A percentile compares a stretch with the other conserved stretches of the same genome.
These are phyloP conservation scores for Cylindricascospora bacillispora DNA, from an alignment of 1,139 yeast species.

Conservation along the genomic window DNA sequence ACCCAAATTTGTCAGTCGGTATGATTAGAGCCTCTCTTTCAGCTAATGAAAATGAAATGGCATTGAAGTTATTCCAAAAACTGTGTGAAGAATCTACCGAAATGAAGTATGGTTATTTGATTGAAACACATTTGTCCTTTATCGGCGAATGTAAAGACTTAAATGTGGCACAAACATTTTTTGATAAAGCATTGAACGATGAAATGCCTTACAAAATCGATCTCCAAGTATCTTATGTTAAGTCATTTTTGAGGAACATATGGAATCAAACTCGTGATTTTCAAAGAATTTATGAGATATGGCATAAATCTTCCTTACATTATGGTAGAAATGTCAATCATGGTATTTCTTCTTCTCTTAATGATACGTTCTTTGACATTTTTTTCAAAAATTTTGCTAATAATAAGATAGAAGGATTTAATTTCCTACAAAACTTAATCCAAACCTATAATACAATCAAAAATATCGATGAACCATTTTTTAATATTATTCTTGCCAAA, in stretches of 20 bases:
- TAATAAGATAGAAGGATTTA: slow-evolving; percentile 44
- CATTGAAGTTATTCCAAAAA: slow-evolving; percentile 36
- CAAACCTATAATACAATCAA: slow-evolving; percentile 43
- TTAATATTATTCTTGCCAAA: slow-evolving; percentile 64
- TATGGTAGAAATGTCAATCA: slow-evolving; percentile 55
- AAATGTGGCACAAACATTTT: slow-evolving; percentile 58
- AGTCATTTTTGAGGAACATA: slow-evolving; percentile 51
- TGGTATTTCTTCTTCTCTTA: slow-evolving; percentile 51
- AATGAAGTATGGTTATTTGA: slow-evolving; percentile 33
- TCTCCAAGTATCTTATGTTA: slow-evolving; percentile 66
- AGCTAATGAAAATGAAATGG: slow-evolving; percentile 38
- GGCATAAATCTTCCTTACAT: slow-evolving; percentile 49
- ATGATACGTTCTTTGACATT: slow-evolving; percentile 53
- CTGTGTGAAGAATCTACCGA: slow-evolving; percentile 29
- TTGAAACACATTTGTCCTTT: slow-evolving; percentile 64
- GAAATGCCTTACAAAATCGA: slow-evolving; percentile 63
- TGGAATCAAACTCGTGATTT: slow-evolving; percentile 47
- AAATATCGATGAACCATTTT: slow-evolving; percentile 59
- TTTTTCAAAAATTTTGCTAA: slow-evolving; percentile 51
- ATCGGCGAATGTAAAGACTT: slow-evolving; percentile 73
- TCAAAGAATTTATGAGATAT: slow-evolving; percentile 46
- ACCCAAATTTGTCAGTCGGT: slow-evolving; percentile 44
- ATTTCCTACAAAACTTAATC: slow-evolving; percentile 45
- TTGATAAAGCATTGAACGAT: slow-evolving; percentile 50
- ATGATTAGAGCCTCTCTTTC: slow-evolving; percentile 50